Base-by-base conservation (phyloP, 2,329 filamentous ascomycete genomes). In the Trichocomaceae sp. region DNA sequence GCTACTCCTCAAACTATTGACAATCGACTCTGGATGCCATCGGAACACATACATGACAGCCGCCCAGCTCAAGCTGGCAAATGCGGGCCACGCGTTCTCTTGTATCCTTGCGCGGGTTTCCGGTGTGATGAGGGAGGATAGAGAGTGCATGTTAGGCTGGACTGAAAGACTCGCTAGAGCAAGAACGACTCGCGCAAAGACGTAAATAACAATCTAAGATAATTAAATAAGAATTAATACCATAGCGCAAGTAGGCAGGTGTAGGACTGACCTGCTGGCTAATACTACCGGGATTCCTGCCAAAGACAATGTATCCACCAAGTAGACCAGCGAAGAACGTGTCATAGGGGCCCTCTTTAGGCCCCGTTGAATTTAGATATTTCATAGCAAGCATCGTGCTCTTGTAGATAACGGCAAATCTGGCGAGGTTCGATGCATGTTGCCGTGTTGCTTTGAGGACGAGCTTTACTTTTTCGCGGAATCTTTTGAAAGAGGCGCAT, bases 1-100 rank as follows among this genome's bases (percentile, higher is more conserved):
- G 76, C 90, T 96, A 74, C 85, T 91, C 70, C 90, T 82, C 78
- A 99, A 75, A 71, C 91, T 96, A 57, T 85, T 83, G 79, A 96
- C 93, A 68, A 99, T 81, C 55, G 88, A 89, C 64, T 95, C 89
- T 5, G 93, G 90, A 75, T 97, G 85, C 82, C 87, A 88, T 64
- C 88, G 83, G 77, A 96, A 99, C 58, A 99, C 74, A 75, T 92
- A 90, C 93, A 99, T 99, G 60, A 99, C 90, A 66, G 84, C 78
- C 4, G 86, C 93, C 93, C 93, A 99, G 66, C 87, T 95, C 60
- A 92, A 65, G 63, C 86, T 88, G 42, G 93, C 92, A 74, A 99
- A 99, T 1, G 86, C 86, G 1, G 92, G 90, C 92, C 93, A 99
- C 54, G 88, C 88, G 67, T 92, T 86, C 68, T 83, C 69, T 64